These are phyloP conservation scores for Backusella sp. DNA, from an alignment of 192 early-diverging fungal species.

Conservation along the genomic window DNA sequence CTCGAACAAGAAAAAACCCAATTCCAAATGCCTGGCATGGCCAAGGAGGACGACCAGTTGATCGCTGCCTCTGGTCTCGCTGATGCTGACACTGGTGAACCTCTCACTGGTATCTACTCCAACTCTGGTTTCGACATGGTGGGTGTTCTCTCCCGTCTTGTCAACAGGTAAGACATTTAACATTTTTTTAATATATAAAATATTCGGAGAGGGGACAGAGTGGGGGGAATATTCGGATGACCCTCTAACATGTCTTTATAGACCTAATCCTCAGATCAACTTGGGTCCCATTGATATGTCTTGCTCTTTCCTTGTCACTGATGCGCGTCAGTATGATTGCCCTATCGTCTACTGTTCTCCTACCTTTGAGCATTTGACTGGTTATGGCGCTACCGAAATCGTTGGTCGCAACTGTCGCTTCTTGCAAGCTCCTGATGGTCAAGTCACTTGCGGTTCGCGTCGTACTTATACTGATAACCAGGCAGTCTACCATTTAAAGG, in stretches of 20 bases:
- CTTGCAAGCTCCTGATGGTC: slow-evolving; percentile 42
- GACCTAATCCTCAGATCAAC: slow-evolving; percentile 58
- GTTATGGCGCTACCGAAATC: slow-evolving; percentile 36
- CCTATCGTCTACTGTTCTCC: slow-evolving; percentile 61
- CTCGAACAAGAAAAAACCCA: slow-evolving; percentile 6
- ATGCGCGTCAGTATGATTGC: slow-evolving; percentile 45
- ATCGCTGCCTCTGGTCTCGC: neutral
- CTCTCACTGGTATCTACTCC: slow-evolving; percentile 43
- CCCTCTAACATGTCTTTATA: neutral
- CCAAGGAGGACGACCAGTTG: neutral
- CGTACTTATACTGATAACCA: slow-evolving; percentile 50
- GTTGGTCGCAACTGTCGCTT: slow-evolving; percentile 45
- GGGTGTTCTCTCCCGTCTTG: slow-evolving; percentile 6
- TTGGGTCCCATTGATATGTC: slow-evolving; percentile 58
- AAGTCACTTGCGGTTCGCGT: slow-evolving; percentile 40
- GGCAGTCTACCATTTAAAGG: slow-evolving; percentile 47
- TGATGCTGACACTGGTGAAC: neutral
- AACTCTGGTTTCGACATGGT: slow-evolving; percentile 51
- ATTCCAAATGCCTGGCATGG: neutral
- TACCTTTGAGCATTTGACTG: slow-evolving; percentile 57
- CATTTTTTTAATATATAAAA: neutral
- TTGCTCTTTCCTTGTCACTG: slow-evolving; percentile 46
- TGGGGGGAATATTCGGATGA: neutral
- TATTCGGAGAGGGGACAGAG: neutral
- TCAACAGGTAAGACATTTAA: neutral